Conservation (phyloP, 495 filamentous ascomycete genomes). For the Baudoinia panamericana region DNA sequence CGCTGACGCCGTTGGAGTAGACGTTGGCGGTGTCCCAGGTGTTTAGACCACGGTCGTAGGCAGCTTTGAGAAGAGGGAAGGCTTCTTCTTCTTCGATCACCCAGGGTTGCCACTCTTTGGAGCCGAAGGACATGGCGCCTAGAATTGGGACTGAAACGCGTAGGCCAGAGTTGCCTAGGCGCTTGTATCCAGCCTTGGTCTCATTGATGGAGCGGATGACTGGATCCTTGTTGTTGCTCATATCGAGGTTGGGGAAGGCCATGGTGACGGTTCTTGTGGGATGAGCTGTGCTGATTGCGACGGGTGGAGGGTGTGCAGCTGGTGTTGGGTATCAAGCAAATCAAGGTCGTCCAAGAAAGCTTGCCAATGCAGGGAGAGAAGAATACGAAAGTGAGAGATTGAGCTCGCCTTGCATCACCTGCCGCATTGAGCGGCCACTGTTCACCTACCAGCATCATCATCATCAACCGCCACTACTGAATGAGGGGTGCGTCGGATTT, state of each 20-base stretch:
- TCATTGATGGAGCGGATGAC: constrained; percentile 23
- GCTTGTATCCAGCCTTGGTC: constrained; percentile 30
- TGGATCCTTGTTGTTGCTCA: constrained; percentile 16
- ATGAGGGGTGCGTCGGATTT: too few species aligned
- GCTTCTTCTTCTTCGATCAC: constrained; percentile 33
- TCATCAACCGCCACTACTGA: too few species aligned
- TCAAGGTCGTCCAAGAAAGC: too few species aligned
- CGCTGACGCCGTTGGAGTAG: constrained; percentile 34
- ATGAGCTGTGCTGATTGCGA: too few species aligned
- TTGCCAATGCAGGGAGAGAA: too few species aligned
- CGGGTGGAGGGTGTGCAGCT: too few species aligned
- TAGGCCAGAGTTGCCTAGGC: constrained; percentile 33
- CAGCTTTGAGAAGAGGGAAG: constrained; percentile 33
- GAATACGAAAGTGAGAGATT: too few species aligned
- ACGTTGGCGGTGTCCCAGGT: constrained; percentile 35
- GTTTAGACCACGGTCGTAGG: constrained; percentile 33
- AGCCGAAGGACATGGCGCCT: constrained; percentile 37
- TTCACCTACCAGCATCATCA: too few species aligned
- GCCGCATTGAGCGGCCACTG: too few species aligned
- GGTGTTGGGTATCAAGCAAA: too few species aligned
- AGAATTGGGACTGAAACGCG: constrained; percentile 36
- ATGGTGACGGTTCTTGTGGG: constrained; percentile 3
- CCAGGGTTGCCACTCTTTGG: constrained; percentile 32
- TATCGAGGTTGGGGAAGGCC: constrained; percentile 8
- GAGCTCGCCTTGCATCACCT: too few species aligned